phyloP scores from a whole-genome alignment of 1,284 basidiomycete species.

The Heterobasidion occidentale region DNA sequence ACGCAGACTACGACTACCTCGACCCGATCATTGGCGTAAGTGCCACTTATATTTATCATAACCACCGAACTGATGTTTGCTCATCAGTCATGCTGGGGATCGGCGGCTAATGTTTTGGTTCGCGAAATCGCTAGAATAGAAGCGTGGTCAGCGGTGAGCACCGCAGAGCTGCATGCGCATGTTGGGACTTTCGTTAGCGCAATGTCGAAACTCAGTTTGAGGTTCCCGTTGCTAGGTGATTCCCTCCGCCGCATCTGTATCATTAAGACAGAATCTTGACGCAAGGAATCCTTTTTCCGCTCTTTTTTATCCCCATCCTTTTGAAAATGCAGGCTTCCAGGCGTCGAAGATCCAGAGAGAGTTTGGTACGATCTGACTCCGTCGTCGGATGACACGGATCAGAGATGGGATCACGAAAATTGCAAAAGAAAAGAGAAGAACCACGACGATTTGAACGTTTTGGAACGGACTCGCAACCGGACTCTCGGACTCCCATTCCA shows the following conservation, averaged over 20 bases:
- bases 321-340: background rate
- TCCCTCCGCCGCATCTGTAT: conserved; percentile 7
- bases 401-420: background rate
- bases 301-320: background rate
- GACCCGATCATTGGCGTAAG: conserved; percentile 70
- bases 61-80: background rate
- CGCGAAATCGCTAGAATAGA: conserved; percentile 54
- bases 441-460: conserved; percentile 9
- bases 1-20: conserved; percentile 58
- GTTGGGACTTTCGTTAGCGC: conserved; percentile 53
- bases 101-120: conserved; percentile 54
- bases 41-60: conserved; percentile 10
- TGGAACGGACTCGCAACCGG: conserved; percentile 3
- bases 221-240: conserved; percentile 53
- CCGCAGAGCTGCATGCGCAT: conserved; percentile 49
- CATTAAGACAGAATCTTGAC: background rate
- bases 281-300: background rate
- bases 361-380: background rate
- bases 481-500: conserved; percentile 7
- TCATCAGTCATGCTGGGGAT: conserved; percentile 60
- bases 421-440: conserved; percentile 3
- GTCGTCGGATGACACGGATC: background rate
- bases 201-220: conserved; percentile 50
- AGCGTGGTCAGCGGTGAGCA: conserved; percentile 50
- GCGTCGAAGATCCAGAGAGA: background rate